These are phyloP conservation scores for Lomentospora prolificans DNA, from an alignment of 2,329 filamentous ascomycete species.

Conservation along the genomic window DNA sequence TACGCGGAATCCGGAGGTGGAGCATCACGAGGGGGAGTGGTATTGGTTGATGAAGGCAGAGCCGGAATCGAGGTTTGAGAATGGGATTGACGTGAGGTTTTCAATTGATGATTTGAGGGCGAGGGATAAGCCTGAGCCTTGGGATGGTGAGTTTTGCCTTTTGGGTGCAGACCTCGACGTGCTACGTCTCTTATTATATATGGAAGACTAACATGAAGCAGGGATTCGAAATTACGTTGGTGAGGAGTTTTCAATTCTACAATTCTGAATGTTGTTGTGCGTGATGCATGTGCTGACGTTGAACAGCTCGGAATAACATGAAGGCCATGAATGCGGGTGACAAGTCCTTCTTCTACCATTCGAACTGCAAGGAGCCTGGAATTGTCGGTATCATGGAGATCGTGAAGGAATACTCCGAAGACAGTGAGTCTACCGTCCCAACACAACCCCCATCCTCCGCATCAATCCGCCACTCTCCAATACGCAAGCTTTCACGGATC, in stretches of 20 bases:
- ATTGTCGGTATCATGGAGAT: constrained; percentile 87
- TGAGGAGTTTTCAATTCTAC: background rate
- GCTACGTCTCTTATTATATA: background rate
- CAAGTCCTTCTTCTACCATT: constrained; percentile 94
- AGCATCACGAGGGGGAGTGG: constrained; percentile 30
- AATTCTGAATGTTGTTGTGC: background rate
- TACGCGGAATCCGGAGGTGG: constrained; percentile 26
- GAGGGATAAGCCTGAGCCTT: constrained; percentile 69
- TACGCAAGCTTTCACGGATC: too few species aligned
- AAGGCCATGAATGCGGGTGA: constrained; percentile 86
- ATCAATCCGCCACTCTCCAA: too few species aligned
- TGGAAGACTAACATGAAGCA: too few species aligned
- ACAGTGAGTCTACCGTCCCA: constrained; percentile 42
- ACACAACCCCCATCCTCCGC: background rate
- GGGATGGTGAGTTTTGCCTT: constrained; percentile 60
- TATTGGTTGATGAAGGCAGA: constrained; percentile 86
- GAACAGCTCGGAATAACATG: constrained; percentile 72
- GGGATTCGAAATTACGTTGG: constrained; percentile 3
- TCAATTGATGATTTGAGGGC: constrained; percentile 82
- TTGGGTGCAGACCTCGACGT: background rate
- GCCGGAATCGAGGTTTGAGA: constrained; percentile 77
- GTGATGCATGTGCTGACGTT: constrained; percentile 2
- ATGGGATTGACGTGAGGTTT: constrained; percentile 81
- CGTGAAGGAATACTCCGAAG: constrained; percentile 71
- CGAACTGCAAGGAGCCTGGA: constrained; percentile 80